A percentile compares a stretch with the other conserved stretches of the same genome.
Conservation (phyloP, 2,329 filamentous ascomycete species). For the Dactylellina haptotyla region DNA sequence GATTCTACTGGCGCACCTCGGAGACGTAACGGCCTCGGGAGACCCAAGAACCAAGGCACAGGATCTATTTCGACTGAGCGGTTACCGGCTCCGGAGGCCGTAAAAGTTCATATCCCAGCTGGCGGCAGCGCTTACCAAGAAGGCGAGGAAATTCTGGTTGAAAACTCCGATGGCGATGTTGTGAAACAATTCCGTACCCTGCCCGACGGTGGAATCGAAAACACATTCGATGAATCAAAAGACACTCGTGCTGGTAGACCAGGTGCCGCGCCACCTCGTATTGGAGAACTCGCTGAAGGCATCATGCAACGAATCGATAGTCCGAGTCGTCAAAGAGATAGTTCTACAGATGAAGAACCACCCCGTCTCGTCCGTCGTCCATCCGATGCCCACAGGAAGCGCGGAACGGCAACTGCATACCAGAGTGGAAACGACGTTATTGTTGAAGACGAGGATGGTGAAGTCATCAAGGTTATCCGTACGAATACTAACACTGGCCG, state of each 20-base stretch:
- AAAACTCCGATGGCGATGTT: constrained; percentile 57
- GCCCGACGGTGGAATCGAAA: constrained; percentile 46
- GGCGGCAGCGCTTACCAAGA: constrained; percentile 56
- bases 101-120: constrained; percentile 36
- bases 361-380: constrained; percentile 27
- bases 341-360: constrained; percentile 14
- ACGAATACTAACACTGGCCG: constrained; percentile 57
- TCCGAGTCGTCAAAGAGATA: constrained; percentile 43
- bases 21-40: constrained; percentile 63
- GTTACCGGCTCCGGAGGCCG: constrained; percentile 55
- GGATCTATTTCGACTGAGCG: constrained; percentile 59
- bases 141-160: constrained; percentile 57
- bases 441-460: constrained; percentile 85
- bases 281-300: constrained; percentile 18
- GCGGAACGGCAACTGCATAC: constrained; percentile 78
- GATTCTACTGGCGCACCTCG: constrained; percentile 87
- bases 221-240: constrained; percentile 50
- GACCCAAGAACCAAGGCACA: constrained; percentile 61
- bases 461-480: constrained; percentile 74
- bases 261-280: constrained; percentile 24
- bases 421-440: constrained; percentile 91
- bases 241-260: constrained; percentile 39
- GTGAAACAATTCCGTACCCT: constrained; percentile 54
- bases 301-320: constrained; percentile 42
- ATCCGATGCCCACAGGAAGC: constrained; percentile 63